A percentile compares a stretch with the other conserved stretches of the same genome.
Conservation (phyloP, 495 filamentous ascomycete genomes). For the Hypoxylon fuscum region DNA sequence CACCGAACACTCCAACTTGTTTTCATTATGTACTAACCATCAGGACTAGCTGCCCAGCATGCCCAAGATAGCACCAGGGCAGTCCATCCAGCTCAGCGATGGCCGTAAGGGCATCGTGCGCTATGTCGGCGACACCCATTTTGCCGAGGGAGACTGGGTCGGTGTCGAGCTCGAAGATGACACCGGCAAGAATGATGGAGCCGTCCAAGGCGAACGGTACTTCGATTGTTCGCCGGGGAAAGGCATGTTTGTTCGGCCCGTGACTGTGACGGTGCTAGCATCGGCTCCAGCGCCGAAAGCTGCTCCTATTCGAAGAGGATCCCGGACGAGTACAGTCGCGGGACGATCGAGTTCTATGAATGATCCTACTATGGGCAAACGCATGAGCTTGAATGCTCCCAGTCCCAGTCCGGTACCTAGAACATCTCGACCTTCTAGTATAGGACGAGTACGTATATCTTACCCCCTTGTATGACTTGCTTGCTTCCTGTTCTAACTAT, state of each 20-base stretch:
- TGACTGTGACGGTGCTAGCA: slow-evolving; percentile 67
- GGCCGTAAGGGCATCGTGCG: slow-evolving; percentile 80
- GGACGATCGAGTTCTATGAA: slow-evolving; percentile 48
- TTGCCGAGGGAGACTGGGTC: slow-evolving; percentile 85
- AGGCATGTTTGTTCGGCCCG: slow-evolving; percentile 89
- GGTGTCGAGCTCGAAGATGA: slow-evolving; percentile 86
- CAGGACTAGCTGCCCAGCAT: slow-evolving; percentile 41
- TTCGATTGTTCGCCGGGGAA: slow-evolving; percentile 81
- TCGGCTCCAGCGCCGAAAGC: slow-evolving; percentile 54
- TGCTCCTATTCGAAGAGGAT: slow-evolving; percentile 39
- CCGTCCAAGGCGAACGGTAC: slow-evolving; percentile 87
- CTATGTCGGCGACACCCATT: slow-evolving; percentile 80
- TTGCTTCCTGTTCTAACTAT: slow-evolving; percentile 29
- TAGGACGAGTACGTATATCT: slow-evolving; percentile 62
- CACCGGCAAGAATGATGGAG: slow-evolving; percentile 94
- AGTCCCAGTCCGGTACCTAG: slow-evolving; percentile 71
- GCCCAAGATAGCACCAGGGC: slow-evolving; percentile 56
- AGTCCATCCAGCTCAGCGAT: slow-evolving; percentile 72
- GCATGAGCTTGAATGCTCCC: slow-evolving; percentile 72
- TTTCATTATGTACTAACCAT: slow-evolving; percentile 40
- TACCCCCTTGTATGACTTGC: background rate
- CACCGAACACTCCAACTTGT: background rate
- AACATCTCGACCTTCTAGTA: slow-evolving; percentile 60
- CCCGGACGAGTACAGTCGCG: slow-evolving; percentile 41
- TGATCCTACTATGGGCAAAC: slow-evolving; percentile 63